These are phyloP conservation scores for Crataegus laevigata DNA, from an alignment of 306 rosid genomes.

Conservation along the genomic window DNA sequence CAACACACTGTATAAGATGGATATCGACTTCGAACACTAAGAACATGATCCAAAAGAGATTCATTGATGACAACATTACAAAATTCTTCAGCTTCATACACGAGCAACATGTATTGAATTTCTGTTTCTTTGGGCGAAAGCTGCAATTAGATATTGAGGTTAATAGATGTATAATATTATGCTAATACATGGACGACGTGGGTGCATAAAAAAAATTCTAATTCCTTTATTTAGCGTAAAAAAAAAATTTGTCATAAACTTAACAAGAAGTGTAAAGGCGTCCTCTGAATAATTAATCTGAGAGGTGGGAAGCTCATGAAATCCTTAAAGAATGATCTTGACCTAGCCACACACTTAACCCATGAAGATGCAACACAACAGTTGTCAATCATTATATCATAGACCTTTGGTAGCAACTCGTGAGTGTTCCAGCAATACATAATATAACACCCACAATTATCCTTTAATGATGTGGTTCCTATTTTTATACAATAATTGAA, in stretches of 20 bases:
- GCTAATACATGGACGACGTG: neutral
- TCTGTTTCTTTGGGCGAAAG: conserved; percentile 44
- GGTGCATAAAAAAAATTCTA: neutral
- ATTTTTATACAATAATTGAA: neutral
- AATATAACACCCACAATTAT: neutral
- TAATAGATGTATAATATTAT: neutral
- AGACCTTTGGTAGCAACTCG: neutral
- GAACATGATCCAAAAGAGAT: conserved; percentile 51
- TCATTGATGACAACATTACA: conserved; percentile 56
- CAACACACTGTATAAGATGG: conserved; percentile 76
- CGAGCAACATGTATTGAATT: conserved; percentile 61
- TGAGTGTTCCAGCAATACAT: neutral
- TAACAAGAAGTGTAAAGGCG: neutral
- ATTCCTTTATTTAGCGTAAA: neutral
- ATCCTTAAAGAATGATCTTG: neutral
- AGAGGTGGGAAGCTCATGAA: neutral
- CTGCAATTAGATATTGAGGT: conserved; percentile 42
- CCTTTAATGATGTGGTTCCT: neutral
- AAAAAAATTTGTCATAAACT: neutral
- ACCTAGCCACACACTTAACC: neutral
- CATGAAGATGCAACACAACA: neutral
- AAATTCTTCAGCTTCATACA: conserved; percentile 70
- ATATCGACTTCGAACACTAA: conserved; percentile 54
- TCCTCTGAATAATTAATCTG: neutral
- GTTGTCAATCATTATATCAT: neutral